phyloP scores from a whole-genome alignment of 306 rosid species.

The Citrullus colocynthis region DNA sequence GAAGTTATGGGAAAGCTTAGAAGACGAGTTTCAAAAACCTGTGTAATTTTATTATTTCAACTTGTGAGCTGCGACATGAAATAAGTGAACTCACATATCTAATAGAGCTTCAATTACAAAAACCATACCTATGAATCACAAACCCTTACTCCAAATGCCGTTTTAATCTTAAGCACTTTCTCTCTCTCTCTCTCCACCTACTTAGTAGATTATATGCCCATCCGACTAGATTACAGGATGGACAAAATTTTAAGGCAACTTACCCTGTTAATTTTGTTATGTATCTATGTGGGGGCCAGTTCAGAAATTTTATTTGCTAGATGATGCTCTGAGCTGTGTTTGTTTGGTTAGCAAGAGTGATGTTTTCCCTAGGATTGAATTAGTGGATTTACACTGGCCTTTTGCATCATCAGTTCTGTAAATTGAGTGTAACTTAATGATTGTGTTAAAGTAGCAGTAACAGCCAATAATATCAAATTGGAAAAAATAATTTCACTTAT shows the following conservation, averaged over 20 bases:
- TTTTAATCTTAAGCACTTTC: background rate
- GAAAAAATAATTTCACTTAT: background rate
- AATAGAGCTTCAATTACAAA: background rate
- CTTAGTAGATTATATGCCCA: background rate
- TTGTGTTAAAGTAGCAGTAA: background rate
- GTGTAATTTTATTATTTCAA: background rate
- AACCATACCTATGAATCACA: background rate
- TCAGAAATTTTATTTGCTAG: background rate
- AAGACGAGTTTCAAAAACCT: background rate
- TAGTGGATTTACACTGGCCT: background rate
- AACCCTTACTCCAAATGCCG: background rate
- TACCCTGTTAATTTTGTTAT: background rate
- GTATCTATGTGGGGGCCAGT: background rate
- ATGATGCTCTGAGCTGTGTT: background rate
- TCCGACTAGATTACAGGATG: background rate
- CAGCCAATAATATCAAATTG: background rate
- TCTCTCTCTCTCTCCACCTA: background rate
- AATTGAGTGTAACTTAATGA: background rate
- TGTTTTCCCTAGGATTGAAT: background rate
- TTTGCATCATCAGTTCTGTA: background rate
- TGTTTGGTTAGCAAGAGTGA: background rate
- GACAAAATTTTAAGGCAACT: background rate
- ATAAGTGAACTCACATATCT: background rate
- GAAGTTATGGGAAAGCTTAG: background rate
- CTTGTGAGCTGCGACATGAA: background rate